Conservation (phyloP, 1,139 yeast genomes). For the Blastobotrys ciferrii region DNA sequence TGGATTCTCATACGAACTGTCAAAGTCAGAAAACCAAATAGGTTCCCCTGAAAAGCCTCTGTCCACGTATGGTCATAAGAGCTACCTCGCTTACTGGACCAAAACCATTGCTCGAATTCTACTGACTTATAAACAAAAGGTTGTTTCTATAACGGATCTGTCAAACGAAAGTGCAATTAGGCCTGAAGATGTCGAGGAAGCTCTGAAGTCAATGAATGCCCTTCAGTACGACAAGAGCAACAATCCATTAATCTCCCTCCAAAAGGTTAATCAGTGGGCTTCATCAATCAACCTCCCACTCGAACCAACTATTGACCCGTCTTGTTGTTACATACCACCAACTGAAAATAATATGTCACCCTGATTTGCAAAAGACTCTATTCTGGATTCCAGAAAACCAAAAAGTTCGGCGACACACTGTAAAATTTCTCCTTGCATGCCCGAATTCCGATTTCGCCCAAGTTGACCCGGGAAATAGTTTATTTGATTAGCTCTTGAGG, state of each 20-base stretch:
- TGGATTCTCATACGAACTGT: slow-evolving; percentile 76
- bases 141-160: slow-evolving; percentile 44
- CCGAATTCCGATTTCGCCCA: too few relatives aligned
- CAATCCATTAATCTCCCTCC: slow-evolving; percentile 15
- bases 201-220: slow-evolving; percentile 57
- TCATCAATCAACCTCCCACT: slow-evolving; percentile 15
- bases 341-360: background rate
- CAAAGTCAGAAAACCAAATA: slow-evolving; percentile 50
- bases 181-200: slow-evolving; percentile 61
- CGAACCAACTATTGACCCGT: slow-evolving; percentile 21
- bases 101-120: slow-evolving; percentile 46
- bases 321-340: slow-evolving; percentile 8
- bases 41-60: slow-evolving; percentile 95
- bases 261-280: slow-evolving; percentile 19
- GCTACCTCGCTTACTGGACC: slow-evolving; percentile 81
- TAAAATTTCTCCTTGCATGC: too few relatives aligned
- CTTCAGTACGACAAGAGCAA: slow-evolving; percentile 10
- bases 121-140: slow-evolving; percentile 22
- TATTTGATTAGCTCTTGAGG: too few relatives aligned
- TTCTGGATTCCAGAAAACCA: too few relatives aligned
- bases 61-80: slow-evolving; percentile 72
- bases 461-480: too few relatives aligned
- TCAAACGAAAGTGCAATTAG: slow-evolving; percentile 66
- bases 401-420: too few relatives aligned
- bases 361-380: background rate